Percentiles rank a stretch among this genome's conserved stretches.
Evolutionary conservation across 345 rosid genomes (phyloP).

Genomic region (Bruguiera parviflora): DNA sequence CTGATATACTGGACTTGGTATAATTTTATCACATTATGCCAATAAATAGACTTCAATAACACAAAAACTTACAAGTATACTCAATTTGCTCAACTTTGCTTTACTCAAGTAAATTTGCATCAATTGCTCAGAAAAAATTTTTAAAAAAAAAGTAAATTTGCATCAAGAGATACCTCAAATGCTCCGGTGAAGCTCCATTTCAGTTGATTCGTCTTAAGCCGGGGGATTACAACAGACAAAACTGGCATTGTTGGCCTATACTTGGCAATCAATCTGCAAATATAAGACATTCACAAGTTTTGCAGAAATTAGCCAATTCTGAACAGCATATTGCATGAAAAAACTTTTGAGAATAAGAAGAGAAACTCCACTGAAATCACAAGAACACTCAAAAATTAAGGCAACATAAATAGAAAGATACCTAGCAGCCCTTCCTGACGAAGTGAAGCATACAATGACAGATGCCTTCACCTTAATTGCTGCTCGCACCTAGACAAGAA

Average conservation of each 20-base stretch:
- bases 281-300: background rate
- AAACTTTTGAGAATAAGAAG: background rate
- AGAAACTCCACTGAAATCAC: background rate
- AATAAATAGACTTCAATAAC: background rate
- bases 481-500: conserved; percentile 65
- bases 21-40: background rate
- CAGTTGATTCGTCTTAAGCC: conserved; percentile 92
- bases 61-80: background rate
- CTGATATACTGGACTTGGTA: background rate
- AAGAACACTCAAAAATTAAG: background rate
- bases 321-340: background rate
- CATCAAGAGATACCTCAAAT: conserved; percentile 57
- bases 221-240: conserved; percentile 90
- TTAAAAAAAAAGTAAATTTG: background rate
- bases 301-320: background rate
- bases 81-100: background rate
- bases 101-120: no score
- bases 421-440: conserved; percentile 99
- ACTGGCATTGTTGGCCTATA: conserved; percentile 99
- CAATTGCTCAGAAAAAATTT: no score
- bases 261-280: conserved; percentile 85
- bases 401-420: conserved; percentile 19
- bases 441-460: conserved; percentile 89
- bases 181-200: conserved; percentile 98
- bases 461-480: conserved; percentile 99